These are phyloP conservation scores for Acacia confusa DNA, from an alignment of 306 rosid genomes.

Conservation along the genomic window DNA sequence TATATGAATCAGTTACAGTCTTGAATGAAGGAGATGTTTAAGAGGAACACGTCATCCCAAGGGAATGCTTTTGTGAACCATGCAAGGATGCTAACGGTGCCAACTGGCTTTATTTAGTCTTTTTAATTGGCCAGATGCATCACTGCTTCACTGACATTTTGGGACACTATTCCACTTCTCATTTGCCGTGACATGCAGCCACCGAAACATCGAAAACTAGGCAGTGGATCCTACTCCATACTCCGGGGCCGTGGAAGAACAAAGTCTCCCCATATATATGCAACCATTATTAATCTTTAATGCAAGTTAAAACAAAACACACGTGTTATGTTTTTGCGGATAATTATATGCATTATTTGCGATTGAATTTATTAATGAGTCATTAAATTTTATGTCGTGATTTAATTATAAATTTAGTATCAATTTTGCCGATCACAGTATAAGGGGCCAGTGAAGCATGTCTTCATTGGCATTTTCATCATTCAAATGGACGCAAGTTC, in stretches of 20 bases:
- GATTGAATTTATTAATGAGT: not conserved
- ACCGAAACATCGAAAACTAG: not conserved
- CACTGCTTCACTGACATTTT: not conserved
- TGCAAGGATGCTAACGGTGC: not conserved
- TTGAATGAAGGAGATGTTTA: not conserved
- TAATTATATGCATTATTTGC: too few species aligned
- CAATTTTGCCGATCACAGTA: not conserved
- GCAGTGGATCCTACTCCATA: not conserved
- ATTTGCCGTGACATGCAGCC: not conserved
- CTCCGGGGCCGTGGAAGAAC: not conserved
- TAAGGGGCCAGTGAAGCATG: too few species aligned
- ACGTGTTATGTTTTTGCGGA: not conserved
- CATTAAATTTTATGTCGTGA: too few species aligned
- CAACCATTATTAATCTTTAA: not conserved
- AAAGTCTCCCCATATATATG: not conserved
- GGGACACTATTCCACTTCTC: not conserved
- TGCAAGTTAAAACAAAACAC: not conserved
- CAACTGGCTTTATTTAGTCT: not conserved
- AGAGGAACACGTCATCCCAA: not conserved
- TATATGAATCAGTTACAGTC: not conserved
- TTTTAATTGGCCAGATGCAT: not conserved
- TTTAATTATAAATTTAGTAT: too few species aligned
- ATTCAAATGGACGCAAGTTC: too few species aligned
- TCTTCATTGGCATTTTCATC: too few species aligned
- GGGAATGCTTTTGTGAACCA: not conserved